Conservation (phyloP, 176 grass and related monocot species). For the Rhynchospora pubera region DNA sequence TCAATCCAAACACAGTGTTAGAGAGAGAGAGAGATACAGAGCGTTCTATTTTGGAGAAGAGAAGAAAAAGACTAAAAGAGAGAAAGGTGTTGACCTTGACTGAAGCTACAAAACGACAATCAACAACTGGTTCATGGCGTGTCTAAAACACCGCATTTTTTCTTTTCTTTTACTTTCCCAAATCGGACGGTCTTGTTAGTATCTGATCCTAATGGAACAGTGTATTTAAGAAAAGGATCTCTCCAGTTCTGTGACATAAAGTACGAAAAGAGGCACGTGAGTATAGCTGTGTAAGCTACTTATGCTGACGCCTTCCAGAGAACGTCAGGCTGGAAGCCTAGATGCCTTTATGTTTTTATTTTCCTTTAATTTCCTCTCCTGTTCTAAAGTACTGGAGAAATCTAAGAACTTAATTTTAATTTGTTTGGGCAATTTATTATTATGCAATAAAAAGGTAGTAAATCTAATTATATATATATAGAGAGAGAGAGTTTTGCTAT, state of each 20-base stretch:
- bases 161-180: neutral
- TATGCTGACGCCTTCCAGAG: neutral
- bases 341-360: neutral
- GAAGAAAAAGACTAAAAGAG: neutral
- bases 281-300: neutral
- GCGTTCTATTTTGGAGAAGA: too few relatives aligned
- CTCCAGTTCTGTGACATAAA: neutral
- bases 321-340: neutral
- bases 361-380: neutral
- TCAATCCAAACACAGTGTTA: too few relatives aligned
- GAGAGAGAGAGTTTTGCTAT: too few relatives aligned
- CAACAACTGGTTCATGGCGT: neutral
- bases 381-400: neutral
- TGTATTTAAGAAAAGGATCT: neutral
- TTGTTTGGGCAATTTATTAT: neutral
- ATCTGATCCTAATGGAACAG: neutral
- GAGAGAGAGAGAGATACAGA: neutral
- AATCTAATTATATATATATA: too few relatives aligned
- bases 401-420: neutral
- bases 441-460: too few relatives aligned
- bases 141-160: neutral
- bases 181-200: neutral
- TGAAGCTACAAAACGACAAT: neutral
- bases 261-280: too few relatives aligned
- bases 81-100: slow-evolving; percentile 9